Conservation (phyloP, 805 yeast species). For the Candida succiphila region DNA sequence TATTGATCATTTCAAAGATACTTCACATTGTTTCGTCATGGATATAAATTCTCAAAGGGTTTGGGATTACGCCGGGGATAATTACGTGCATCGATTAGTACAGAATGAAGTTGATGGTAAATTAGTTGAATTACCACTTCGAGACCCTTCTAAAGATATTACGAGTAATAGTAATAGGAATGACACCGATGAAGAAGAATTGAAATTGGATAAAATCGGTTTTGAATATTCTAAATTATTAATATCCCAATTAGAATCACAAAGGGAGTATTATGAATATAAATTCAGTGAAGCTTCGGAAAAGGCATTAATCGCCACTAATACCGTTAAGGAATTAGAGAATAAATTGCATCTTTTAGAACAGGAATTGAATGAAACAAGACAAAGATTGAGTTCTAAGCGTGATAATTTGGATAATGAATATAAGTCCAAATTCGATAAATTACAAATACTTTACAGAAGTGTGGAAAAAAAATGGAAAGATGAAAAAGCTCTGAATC, state of each 20-base stretch:
- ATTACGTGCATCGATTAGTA: conserved; percentile 76
- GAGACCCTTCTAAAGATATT: conserved; percentile 10
- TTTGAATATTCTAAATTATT: conserved; percentile 74
- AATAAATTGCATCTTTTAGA: conserved; percentile 4
- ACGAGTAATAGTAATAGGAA: conserved; percentile 4
- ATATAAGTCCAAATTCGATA: conserved; percentile 11
- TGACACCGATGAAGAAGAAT: conserved; percentile 5
- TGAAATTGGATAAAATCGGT: conserved; percentile 44
- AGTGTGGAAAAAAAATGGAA: conserved; percentile 19
- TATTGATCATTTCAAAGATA: conserved; percentile 62
- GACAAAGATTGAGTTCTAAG: conserved; percentile 5
- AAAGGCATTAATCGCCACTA: conserved; percentile 8
- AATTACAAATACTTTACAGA: conserved; percentile 8
- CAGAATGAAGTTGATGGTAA: conserved; percentile 87
- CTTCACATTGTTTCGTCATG: conserved; percentile 89
- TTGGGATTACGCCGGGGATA: conserved; percentile 92
- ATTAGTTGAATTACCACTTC: conserved; percentile 60
- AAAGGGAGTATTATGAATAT: conserved; percentile 70
- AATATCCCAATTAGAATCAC: conserved; percentile 76
- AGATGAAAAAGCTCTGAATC: conserved; percentile 39
- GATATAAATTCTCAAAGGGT: conserved; percentile 76
- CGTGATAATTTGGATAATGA: conserved; percentile 6
- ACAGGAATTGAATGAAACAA: conserved; percentile 10
- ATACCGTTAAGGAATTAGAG: conserved; percentile 19
- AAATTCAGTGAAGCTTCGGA: conserved; percentile 25